phyloP scores from a whole-genome alignment of 129 eudicot genomes.

The Artemisia annua region DNA sequence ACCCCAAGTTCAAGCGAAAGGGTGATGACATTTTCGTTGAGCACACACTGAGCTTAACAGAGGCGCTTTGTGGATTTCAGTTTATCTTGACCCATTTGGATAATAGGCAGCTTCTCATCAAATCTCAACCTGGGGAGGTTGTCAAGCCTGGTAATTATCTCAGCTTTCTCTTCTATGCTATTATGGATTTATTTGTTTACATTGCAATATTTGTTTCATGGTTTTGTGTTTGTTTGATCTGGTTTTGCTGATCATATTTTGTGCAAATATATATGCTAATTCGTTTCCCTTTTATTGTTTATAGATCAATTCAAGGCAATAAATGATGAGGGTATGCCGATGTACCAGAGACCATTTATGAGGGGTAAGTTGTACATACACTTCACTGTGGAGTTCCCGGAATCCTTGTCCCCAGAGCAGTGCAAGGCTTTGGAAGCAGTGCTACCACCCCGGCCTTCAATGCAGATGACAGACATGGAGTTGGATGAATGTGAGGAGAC shows the following conservation, averaged over 20 bases:
- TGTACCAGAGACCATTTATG: conserved; percentile 76
- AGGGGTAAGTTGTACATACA: conserved; percentile 73
- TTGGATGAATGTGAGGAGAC: conserved; percentile 85
- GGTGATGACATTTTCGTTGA: conserved; percentile 82
- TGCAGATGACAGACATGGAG: conserved; percentile 68
- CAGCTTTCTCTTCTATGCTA: too few species aligned
- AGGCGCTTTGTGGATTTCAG: conserved; percentile 82
- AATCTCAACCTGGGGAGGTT: conserved; percentile 68
- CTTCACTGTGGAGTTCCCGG: conserved; percentile 71
- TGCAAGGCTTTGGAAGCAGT: conserved; percentile 56
- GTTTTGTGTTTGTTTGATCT: background rate
- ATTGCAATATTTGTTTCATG: background rate
- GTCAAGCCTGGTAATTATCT: conserved; percentile 58
- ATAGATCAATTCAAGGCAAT: conserved; percentile 71
- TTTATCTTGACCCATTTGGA: conserved; percentile 62
- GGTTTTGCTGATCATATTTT: background rate
- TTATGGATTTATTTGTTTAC: too few species aligned
- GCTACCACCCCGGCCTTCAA: conserved; percentile 51
- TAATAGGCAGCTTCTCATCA: conserved; percentile 63
- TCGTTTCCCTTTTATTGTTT: background rate
- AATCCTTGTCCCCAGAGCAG: conserved; percentile 55
- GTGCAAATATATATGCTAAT: too few species aligned
- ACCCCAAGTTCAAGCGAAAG: conserved; percentile 78
- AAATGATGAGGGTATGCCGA: conserved; percentile 85
- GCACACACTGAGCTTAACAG: conserved; percentile 63